A percentile compares a stretch with the other conserved stretches of the same genome.
These are phyloP conservation scores for Fusarium buharicum DNA, from an alignment of 2,329 filamentous ascomycete species.

Conservation along the genomic window DNA sequence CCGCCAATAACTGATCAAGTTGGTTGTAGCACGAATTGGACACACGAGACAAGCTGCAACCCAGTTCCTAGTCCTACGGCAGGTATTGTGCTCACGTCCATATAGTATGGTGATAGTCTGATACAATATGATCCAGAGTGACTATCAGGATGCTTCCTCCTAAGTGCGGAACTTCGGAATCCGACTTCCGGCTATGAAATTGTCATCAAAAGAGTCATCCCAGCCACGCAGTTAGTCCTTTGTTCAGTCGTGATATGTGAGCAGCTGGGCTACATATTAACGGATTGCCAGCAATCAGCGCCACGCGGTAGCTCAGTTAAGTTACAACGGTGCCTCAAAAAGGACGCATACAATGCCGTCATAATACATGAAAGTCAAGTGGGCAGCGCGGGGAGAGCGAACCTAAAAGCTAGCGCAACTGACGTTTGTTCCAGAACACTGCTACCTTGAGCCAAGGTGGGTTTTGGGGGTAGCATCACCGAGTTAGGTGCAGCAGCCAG, in stretches of 20 bases:
- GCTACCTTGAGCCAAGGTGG: conserved; percentile 11
- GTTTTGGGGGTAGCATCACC: conserved; percentile 2
- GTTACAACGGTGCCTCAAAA: conserved; percentile 27
- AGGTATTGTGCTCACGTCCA: conserved; percentile 4
- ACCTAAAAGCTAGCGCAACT: conserved; percentile 29
- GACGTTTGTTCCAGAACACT: conserved; percentile 40
- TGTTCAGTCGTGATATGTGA: too few species aligned
- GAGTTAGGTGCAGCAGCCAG: not conserved
- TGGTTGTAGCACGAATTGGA: not conserved
- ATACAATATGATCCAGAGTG: not conserved
- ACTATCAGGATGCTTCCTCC: too few species aligned
- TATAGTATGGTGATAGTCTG: not conserved
- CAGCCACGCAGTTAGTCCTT: too few species aligned
- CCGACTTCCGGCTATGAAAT: not conserved
- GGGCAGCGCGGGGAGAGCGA: conserved; percentile 35
- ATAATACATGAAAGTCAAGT: conserved; percentile 33
- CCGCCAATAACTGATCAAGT: not conserved
- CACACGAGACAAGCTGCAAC: not conserved
- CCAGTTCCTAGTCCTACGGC: not conserved
- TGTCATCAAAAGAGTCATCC: too few species aligned
- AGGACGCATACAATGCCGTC: conserved; percentile 34
- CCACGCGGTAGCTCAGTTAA: not conserved
- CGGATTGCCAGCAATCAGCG: not conserved
- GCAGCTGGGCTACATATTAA: not conserved
- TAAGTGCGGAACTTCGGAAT: not conserved